A percentile compares a stretch with the other conserved stretches of the same genome.
Conservation (phyloP, 2,329 filamentous ascomycete species). For the Monosporascus cannonballus region DNA sequence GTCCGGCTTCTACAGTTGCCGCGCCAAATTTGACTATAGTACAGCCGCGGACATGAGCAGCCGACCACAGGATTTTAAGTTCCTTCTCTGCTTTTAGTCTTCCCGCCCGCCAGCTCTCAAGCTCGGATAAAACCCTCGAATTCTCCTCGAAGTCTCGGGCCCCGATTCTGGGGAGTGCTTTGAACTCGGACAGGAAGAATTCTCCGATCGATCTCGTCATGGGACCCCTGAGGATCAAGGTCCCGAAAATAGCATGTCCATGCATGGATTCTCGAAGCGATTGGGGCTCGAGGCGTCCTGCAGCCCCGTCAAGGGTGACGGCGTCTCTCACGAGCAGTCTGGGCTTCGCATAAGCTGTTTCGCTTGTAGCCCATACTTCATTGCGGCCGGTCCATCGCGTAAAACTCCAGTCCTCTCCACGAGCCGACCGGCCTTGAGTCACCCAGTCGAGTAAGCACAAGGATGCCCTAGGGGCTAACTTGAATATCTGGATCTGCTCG, state of each 20-base stretch:
- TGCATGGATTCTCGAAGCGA: conserved; percentile 61
- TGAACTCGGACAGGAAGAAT: conserved; percentile 78
- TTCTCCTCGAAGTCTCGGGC: conserved; percentile 64
- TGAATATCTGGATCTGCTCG: conserved; percentile 76
- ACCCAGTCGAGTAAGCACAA: conserved; percentile 93
- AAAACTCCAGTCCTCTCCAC: conserved; percentile 86
- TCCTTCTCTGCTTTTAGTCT: conserved; percentile 54
- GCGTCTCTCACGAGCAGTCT: conserved; percentile 80
- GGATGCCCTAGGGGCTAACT: conserved; percentile 48
- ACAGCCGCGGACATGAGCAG: conserved; percentile 72
- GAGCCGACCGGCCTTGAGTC: conserved; percentile 75
- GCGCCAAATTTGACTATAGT: conserved; percentile 90
- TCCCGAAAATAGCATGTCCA: conserved; percentile 72
- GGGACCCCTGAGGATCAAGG: conserved; percentile 73
- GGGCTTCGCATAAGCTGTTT: conserved; percentile 28
- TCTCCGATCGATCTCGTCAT: conserved; percentile 58
- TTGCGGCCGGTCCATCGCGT: conserved; percentile 75
- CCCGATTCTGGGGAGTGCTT: conserved; percentile 72
- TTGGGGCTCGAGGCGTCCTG: conserved; percentile 32
- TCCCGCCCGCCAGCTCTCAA: conserved; percentile 46
- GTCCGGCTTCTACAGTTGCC: conserved; percentile 70
- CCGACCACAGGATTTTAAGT: conserved; percentile 71
- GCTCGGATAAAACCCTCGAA: conserved; percentile 29
- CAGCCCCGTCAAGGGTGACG: conserved; percentile 62
- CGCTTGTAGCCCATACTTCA: conserved; percentile 63